A percentile compares a stretch with the other conserved stretches of the same genome.
These are phyloP conservation scores for Verticillium zaregamsianum DNA, from an alignment of 2,329 filamentous ascomycete species.

Conservation along the genomic window DNA sequence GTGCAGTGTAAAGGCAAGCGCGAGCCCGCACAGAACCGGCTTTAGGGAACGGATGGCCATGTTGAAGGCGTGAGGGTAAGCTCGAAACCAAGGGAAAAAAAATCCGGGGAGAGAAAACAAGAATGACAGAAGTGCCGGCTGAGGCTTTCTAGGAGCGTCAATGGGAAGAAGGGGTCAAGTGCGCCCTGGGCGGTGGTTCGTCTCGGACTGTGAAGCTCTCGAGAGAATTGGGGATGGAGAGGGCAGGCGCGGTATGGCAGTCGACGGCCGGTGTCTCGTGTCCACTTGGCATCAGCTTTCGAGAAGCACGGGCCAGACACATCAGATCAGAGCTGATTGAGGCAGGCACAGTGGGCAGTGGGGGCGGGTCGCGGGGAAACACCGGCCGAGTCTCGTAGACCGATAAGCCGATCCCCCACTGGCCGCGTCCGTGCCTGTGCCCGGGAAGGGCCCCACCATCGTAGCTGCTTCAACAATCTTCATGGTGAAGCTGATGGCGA, in stretches of 20 bases:
- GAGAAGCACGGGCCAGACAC: neutral
- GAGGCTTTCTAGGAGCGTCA: neutral
- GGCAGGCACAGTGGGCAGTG: neutral
- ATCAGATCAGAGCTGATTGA: neutral
- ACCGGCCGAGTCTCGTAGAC: neutral
- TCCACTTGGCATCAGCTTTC: neutral
- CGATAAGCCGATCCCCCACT: neutral
- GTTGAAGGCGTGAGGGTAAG: neutral
- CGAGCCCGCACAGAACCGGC: constrained; percentile 2
- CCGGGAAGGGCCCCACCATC: neutral
- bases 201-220: neutral
- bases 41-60: neutral
- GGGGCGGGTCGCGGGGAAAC: neutral
- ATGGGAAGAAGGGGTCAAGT: neutral
- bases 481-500: neutral
- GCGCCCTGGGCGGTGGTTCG: neutral
- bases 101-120: neutral
- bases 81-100: neutral
- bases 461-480: neutral
- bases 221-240: neutral
- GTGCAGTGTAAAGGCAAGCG: constrained; percentile 1
- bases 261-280: neutral
- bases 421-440: neutral
- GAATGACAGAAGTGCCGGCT: neutral
- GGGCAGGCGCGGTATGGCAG: neutral